These are phyloP conservation scores for Lasiodiplodia sp. DNA, from an alignment of 2,329 filamentous ascomycete species.

Conservation along the genomic window DNA sequence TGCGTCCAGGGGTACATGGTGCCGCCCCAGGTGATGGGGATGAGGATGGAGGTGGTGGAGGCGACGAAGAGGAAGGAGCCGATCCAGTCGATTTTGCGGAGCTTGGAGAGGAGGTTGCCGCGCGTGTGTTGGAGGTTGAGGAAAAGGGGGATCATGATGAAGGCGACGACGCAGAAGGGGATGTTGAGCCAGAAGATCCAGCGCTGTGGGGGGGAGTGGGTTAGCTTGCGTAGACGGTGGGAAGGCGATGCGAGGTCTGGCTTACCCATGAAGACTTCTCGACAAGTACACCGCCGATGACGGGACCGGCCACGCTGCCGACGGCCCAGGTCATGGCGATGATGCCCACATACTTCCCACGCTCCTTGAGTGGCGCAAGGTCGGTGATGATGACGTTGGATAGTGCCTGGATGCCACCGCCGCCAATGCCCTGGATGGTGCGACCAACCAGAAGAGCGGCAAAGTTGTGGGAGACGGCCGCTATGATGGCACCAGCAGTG, in stretches of 20 bases:
- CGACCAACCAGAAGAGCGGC: constrained; percentile 54
- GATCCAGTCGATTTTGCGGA: constrained; percentile 65
- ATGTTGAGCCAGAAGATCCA: constrained; percentile 52
- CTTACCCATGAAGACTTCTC: constrained; percentile 35
- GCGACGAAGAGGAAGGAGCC: constrained; percentile 66
- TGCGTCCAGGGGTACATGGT: constrained; percentile 36
- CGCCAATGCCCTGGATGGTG: constrained; percentile 59
- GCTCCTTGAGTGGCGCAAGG: constrained; percentile 33
- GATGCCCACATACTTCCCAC: constrained; percentile 36
- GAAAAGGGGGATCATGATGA: constrained; percentile 52
- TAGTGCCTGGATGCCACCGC: constrained; percentile 58
- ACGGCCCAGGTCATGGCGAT: constrained; percentile 40
- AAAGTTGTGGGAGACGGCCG: constrained; percentile 51
- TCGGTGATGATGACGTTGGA: constrained; percentile 37
- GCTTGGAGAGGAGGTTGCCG: constrained; percentile 51
- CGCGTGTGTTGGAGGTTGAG: constrained; percentile 42
- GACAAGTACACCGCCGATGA: constrained; percentile 42
- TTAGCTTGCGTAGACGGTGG: not conserved
- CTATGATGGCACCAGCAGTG: constrained; percentile 54
- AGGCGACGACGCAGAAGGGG: constrained; percentile 44
- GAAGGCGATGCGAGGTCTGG: not conserved
- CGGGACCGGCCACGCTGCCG: constrained; percentile 44
- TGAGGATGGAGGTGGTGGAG: constrained; percentile 61
- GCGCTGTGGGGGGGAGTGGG: constrained; percentile 33
- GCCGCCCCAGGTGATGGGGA: constrained; percentile 62